Base-by-base conservation (phyloP, 202 grass and related monocot species). In the Panicum hallii region DNA sequence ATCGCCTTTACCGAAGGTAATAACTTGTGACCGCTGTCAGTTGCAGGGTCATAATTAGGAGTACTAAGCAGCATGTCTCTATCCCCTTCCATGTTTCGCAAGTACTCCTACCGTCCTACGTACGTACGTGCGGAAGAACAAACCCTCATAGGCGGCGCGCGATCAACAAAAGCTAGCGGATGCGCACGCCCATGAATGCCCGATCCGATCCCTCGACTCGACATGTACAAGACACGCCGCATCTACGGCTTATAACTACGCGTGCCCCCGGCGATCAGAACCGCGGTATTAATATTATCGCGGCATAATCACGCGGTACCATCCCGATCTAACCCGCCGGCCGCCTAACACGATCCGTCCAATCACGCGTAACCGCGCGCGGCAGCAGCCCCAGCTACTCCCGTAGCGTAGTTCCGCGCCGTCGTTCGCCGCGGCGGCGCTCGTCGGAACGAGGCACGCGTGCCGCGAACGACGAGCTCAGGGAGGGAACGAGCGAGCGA, bases 111-210 rank as follows among this genome's bases (percentile, higher is more conserved):
- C 26, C 26, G 26, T 26, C 26, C 26, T 26, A 26, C 47, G 15
- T n/a, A n/a, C 10, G 11, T 46, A 46, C 75, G 26, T 42, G 11
- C 46, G 32, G 7, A n/a, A 41, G 52, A 41, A 56, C 20, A 22
- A 55, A 40, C 0, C 8, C 44, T 7, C 6, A 8, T 9, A 26
- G 40, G 40, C 50, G 78, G 20, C 64, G 36, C 47, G 6, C 46
- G 52, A 82, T 60, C 66, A 60, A 60, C 50, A 13, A 54, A 32
- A 17, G 52, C 60, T 17, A 17, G 20, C 49, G n/a, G 45, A 2
- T 38, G 14, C 57, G 15, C 58, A 20, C 17, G 52, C 52, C 13
- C 79, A 71, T 82, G 79, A 82, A 82, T 71, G 79, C 66, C 53
- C 19, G 17, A 54, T 54, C 45, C 67, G 68, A 49, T 72, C 70